Conservation (phyloP, 2,329 filamentous ascomycete genomes). For the Penicillium sp. region DNA sequence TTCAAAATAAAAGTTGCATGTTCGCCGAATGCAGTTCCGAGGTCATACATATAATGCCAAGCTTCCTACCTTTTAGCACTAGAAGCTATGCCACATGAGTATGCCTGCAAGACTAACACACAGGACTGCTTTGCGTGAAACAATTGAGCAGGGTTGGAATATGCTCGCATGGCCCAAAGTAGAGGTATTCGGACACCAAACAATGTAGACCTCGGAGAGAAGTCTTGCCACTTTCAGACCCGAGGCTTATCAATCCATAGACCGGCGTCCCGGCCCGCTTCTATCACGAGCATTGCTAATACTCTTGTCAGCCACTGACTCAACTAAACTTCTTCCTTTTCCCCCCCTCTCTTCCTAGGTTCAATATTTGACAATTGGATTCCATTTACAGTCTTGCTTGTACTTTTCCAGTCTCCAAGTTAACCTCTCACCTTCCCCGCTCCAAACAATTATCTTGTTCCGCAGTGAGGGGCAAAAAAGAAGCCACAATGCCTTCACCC, state of each 20-base stretch:
- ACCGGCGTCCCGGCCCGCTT: slow-evolving; percentile 21
- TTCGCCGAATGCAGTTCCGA: no score
- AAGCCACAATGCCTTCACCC: slow-evolving; percentile 35
- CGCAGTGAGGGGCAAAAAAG: slow-evolving; percentile 29
- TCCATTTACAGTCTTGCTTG: not conserved
- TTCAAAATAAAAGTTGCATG: no score
- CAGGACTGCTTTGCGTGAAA: no score
- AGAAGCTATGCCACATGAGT: no score
- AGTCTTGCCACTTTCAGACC: not conserved
- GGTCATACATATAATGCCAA: no score
- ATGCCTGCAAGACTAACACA: no score
- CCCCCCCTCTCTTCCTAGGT: not conserved
- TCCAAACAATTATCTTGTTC: slow-evolving; percentile 7
- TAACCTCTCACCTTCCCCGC: not conserved
- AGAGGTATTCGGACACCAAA: not conserved
- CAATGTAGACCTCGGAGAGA: not conserved
- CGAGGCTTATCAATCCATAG: slow-evolving; percentile 14
- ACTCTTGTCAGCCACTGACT: slow-evolving; percentile 22
- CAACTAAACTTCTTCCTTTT: not conserved
- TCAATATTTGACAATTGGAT: not conserved
- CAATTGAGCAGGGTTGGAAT: not conserved
- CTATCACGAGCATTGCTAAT: slow-evolving; percentile 30
- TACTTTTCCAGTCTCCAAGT: not conserved
- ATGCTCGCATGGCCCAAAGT: not conserved
- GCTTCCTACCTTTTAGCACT: no score